Percentiles rank a stretch among this genome's conserved stretches.
Evolutionary conservation across 2,329 filamentous ascomycete genomes (phyloP).

Genomic region (Sodiomyces alkalinus): DNA sequence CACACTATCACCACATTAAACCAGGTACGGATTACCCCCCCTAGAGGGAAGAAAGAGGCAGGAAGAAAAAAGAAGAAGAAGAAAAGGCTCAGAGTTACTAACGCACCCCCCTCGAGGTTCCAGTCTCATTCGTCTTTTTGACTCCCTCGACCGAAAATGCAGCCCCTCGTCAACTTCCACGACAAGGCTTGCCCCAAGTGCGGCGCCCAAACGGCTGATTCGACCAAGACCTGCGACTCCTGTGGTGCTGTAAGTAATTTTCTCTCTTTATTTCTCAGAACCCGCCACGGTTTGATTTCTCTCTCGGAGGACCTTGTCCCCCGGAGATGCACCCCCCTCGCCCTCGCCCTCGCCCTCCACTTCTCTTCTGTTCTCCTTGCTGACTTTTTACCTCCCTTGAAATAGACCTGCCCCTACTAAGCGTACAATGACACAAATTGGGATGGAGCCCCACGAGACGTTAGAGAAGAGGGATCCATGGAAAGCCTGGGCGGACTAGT

Average conservation of each 20-base stretch:
- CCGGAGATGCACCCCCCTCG: background rate
- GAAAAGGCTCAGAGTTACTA: too few relatives aligned
- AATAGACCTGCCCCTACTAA: conserved; percentile 18
- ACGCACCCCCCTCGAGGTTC: too few relatives aligned
- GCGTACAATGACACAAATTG: too few relatives aligned
- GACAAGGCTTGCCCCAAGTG: conserved; percentile 40
- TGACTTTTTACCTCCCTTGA: background rate
- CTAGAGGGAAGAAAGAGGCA: too few relatives aligned
- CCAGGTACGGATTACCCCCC: too few relatives aligned
- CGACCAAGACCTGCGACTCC: conserved; percentile 35
- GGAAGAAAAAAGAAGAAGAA: too few relatives aligned
- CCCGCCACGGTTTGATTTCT: conserved; percentile 1
- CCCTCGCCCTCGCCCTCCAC: background rate
- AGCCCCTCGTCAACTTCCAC: conserved; percentile 18
- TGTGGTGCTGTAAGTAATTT: conserved; percentile 40
- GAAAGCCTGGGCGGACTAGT: too few relatives aligned
- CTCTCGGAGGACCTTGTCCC: background rate
- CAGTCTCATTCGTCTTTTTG: too few relatives aligned
- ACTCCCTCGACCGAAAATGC: conserved; percentile 10
- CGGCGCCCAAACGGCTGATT: conserved; percentile 27
- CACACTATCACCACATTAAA: too few relatives aligned
- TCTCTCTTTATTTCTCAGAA: background rate
- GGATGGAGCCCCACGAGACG: too few relatives aligned
- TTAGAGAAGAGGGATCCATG: background rate
- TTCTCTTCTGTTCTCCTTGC: background rate